These are phyloP conservation scores for Rhodotorula sp. DNA, from an alignment of 1,284 basidiomycete genomes.

Conservation along the genomic window DNA sequence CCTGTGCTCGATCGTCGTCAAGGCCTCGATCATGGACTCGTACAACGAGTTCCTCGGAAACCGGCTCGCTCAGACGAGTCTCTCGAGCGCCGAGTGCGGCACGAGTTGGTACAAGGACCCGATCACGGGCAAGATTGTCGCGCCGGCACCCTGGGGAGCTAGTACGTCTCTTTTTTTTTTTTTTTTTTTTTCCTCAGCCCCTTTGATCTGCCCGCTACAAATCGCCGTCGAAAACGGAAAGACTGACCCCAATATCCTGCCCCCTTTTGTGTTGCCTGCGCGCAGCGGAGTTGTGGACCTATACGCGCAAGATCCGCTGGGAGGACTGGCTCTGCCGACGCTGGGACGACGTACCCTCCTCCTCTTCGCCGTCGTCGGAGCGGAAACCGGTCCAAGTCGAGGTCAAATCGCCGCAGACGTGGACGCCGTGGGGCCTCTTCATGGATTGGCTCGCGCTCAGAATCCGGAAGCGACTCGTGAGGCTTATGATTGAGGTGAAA, in stretches of 20 bases:
- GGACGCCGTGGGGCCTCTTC: constrained; percentile 17
- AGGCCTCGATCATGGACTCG: constrained; percentile 5
- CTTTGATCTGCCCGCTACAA: background rate
- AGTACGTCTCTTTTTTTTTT: constrained; percentile 9
- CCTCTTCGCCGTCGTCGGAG: background rate
- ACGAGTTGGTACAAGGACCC: constrained; percentile 28
- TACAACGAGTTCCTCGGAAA: constrained; percentile 22
- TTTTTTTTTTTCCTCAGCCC: background rate
- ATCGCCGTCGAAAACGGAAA: background rate
- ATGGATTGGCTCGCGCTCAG: constrained; percentile 8
- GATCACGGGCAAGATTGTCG: constrained; percentile 21
- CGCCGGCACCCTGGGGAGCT: constrained; percentile 22
- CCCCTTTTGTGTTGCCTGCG: too few species aligned
- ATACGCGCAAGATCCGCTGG: constrained; percentile 23
- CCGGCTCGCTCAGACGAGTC: constrained; percentile 15
- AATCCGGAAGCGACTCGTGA: background rate
- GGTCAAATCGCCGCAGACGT: background rate
- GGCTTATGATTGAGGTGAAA: constrained; percentile 16
- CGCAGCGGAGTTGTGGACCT: constrained; percentile 30
- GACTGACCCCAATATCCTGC: too few species aligned
- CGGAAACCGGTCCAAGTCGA: constrained; percentile 1
- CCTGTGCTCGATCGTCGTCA: constrained; percentile 33
- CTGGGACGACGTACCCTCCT: background rate
- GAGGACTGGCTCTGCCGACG: constrained; percentile 20
- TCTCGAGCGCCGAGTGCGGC: constrained; percentile 13